Evolutionary conservation across 306 rosid species (phyloP).

Genomic region (Astragalus membranaceus): DNA sequence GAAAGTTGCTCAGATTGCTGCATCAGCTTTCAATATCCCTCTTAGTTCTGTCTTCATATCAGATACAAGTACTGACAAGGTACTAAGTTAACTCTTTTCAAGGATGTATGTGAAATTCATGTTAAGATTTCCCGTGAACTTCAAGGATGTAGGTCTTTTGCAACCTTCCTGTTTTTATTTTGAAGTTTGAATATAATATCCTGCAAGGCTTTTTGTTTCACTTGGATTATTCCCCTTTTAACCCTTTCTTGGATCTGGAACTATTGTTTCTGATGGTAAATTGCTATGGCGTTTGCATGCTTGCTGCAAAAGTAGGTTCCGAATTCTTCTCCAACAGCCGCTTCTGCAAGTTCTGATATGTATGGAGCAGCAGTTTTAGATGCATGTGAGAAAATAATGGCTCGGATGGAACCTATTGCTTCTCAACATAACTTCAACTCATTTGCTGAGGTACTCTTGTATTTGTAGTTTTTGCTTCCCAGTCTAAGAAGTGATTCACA

Average conservation of each 20-base stretch:
- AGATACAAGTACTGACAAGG: slow-evolving; percentile 97
- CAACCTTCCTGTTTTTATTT: background rate
- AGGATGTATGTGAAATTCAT: background rate
- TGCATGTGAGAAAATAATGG: slow-evolving; percentile 84
- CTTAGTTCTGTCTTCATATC: slow-evolving; percentile 88
- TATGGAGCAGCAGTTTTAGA: slow-evolving; percentile 96
- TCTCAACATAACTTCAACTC: slow-evolving; percentile 56
- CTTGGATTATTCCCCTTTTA: background rate
- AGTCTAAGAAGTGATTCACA: slow-evolving; percentile 1
- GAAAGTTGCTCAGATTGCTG: slow-evolving; percentile 93
- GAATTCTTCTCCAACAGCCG: slow-evolving; percentile 90
- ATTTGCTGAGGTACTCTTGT: slow-evolving; percentile 50
- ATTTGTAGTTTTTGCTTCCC: slow-evolving; percentile 15
- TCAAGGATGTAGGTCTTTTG: background rate
- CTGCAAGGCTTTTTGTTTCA: background rate
- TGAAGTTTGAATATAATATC: background rate
- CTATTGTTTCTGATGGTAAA: slow-evolving; percentile 7
- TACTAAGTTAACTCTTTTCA: slow-evolving; percentile 19
- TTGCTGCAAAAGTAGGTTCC: slow-evolving; percentile 61
- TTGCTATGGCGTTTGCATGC: slow-evolving; percentile 9
- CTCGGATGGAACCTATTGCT: slow-evolving; percentile 82
- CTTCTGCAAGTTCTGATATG: slow-evolving; percentile 96
- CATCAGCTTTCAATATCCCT: slow-evolving; percentile 85
- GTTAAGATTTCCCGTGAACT: background rate
- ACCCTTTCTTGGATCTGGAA: background rate